Conservation (phyloP, 495 filamentous ascomycete genomes). For the Trichocladium uniseriatum region DNA sequence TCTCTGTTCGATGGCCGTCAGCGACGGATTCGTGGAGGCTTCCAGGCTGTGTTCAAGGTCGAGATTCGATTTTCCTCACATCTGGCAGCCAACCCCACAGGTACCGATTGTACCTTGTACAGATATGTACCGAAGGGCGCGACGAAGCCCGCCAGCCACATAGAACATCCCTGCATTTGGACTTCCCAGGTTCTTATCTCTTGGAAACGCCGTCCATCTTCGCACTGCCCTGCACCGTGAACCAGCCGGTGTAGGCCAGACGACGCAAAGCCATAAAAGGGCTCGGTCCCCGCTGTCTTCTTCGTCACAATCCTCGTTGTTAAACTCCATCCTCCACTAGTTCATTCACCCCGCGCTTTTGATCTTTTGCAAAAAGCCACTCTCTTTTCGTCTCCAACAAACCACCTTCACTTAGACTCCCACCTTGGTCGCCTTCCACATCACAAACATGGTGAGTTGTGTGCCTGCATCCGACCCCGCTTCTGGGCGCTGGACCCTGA, state of each 20-base stretch:
- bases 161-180: too few species aligned
- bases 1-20: background rate
- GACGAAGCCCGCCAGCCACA: too few species aligned
- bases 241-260: background rate
- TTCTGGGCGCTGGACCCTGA: background rate
- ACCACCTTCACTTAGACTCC: background rate
- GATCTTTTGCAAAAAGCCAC: background rate
- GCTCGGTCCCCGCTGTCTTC: slow-evolving; percentile 12
- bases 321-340: background rate
- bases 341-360: background rate
- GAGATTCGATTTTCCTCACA: too few species aligned
- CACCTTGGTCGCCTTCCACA: background rate
- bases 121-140: too few species aligned
- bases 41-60: background rate
- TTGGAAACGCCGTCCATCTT: background rate
- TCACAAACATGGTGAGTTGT: slow-evolving; percentile 9
- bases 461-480: background rate
- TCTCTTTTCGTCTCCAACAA: background rate
- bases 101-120: too few species aligned
- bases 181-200: background rate
- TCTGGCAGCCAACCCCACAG: too few species aligned
- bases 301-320: background rate
- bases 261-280: slow-evolving; percentile 12
- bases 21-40: background rate
- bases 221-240: background rate